Evolutionary conservation across 306 rosid species (phyloP), one percentile per base, ranked within the genome.

Genomic region (Dryas alaskensis): DNA sequence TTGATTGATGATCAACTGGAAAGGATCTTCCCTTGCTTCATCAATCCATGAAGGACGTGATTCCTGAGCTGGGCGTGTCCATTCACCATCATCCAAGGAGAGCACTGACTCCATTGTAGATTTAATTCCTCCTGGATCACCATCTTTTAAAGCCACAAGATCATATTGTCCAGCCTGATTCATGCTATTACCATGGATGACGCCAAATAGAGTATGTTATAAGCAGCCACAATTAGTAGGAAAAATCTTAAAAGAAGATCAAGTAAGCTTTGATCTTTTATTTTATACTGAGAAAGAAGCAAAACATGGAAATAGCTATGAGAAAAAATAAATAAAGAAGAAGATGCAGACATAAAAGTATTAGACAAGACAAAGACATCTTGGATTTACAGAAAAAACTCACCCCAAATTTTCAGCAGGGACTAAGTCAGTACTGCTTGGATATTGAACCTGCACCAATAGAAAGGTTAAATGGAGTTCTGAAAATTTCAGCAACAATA

Each of bases 61-160:
- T 73, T 86, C 91, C 46, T 79, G 90, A 63, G 85, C 63, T 67
- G 89, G 84, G 76, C 0, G 81, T 44, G 9, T 22, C 99, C 98
- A 92, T 68, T 87, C 84, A 65, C 99, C 93, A 77, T 90, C 96
- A 73, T 88, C 91, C 88, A 95, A 83, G 53, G 98, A 88, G 60
- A 92, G 97, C 60, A 95, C 87, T 10, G 98, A 87, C 16, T 92
- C 97, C 96, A 95, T 84, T 72, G 96, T 67, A 76, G 93, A 87
- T 68, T 79, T 61, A 62, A 46, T 80, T 66, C 77, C 82, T 42
- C 82, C 89, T 76, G 83, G 81, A 76, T 86, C 84, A 46, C 52
- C 76, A 65, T 89, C 89, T 86, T 88, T 87, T 73, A 81, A 81
- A 57, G 84, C 90, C 87, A 79, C 90, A 84, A 84, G 65, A 83